phyloP scores from a whole-genome alignment of 129 eudicot species.

The Solidago caesia region DNA sequence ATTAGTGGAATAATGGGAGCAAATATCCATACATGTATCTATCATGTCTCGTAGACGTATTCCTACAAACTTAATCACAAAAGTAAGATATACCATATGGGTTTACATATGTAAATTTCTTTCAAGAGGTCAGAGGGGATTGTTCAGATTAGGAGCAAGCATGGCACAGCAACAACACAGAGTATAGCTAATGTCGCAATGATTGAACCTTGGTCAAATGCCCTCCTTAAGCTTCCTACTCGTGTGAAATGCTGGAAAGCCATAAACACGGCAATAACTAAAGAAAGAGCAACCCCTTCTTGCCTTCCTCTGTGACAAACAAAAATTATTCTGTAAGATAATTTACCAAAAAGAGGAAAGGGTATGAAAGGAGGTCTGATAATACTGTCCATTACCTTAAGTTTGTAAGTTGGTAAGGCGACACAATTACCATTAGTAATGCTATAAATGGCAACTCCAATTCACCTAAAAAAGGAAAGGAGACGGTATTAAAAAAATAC shows the following conservation, averaged over 20 bases:
- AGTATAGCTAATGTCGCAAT: slow-evolving; percentile 74
- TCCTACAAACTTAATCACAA: slow-evolving; percentile 14
- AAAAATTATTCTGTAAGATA: slow-evolving; percentile 16
- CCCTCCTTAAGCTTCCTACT: slow-evolving; percentile 60
- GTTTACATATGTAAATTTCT: not conserved
- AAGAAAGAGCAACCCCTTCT: slow-evolving; percentile 69
- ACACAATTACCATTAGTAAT: slow-evolving; percentile 56
- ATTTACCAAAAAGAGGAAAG: not conserved
- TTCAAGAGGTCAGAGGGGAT: slow-evolving; percentile 2
- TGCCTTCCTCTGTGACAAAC: slow-evolving; percentile 65
- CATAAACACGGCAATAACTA: slow-evolving; percentile 67
- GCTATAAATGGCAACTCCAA: slow-evolving; percentile 86
- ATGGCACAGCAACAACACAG: slow-evolving; percentile 64
- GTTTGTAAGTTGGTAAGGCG: slow-evolving; percentile 68
- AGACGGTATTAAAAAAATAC: not conserved
- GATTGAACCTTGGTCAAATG: slow-evolving; percentile 83
- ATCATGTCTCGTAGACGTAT: not conserved
- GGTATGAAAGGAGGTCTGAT: not conserved
- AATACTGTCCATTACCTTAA: slow-evolving; percentile 53
- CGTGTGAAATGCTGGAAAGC: slow-evolving; percentile 87
- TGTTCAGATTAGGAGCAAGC: slow-evolving; percentile 60
- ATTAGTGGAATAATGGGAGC: not conserved
- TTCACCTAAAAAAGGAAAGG: slow-evolving; percentile 54
- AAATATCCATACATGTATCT: slow-evolving; percentile 17
- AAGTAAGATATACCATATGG: slow-evolving; percentile 1